Conservation (phyloP, 495 filamentous ascomycete genomes). For the Amniculicola lignicola region DNA sequence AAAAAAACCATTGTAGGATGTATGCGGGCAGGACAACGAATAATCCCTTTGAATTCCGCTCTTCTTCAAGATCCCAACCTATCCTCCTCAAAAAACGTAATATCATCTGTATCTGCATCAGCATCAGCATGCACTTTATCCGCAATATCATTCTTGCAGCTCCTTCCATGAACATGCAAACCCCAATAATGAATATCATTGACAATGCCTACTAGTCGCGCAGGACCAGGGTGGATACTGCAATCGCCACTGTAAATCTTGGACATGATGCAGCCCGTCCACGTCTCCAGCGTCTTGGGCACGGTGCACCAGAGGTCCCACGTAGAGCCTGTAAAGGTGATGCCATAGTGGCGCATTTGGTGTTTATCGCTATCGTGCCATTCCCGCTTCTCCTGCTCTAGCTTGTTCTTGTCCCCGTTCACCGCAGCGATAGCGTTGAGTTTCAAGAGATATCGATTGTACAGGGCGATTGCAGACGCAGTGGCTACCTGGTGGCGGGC, state of each 20-base stretch:
- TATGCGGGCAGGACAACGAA: too few species aligned
- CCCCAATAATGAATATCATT: slow-evolving; percentile 8
- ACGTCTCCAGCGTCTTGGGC: slow-evolving; percentile 3
- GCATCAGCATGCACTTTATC: background rate
- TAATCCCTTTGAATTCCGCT: too few species aligned
- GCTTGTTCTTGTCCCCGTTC: too few species aligned
- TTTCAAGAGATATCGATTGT: background rate
- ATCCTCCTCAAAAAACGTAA: background rate
- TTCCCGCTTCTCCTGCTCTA: background rate
- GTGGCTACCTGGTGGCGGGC: background rate
- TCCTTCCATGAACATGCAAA: background rate
- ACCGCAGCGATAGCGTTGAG: background rate
- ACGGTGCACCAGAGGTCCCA: slow-evolving; percentile 6
- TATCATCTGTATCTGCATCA: background rate
- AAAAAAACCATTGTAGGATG: too few species aligned
- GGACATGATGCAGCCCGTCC: slow-evolving; percentile 5
- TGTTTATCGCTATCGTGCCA: background rate
- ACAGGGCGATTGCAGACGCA: background rate
- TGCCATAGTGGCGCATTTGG: slow-evolving; percentile 8
- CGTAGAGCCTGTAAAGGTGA: slow-evolving; percentile 1
- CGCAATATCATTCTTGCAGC: background rate
- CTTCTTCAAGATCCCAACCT: too few species aligned
- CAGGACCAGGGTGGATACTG: background rate
- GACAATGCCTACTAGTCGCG: background rate
- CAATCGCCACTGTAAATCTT: slow-evolving; percentile 1